These are phyloP conservation scores for Wickerhamomyces sp. DNA, from an alignment of 1,139 yeast species.

Conservation along the genomic window DNA sequence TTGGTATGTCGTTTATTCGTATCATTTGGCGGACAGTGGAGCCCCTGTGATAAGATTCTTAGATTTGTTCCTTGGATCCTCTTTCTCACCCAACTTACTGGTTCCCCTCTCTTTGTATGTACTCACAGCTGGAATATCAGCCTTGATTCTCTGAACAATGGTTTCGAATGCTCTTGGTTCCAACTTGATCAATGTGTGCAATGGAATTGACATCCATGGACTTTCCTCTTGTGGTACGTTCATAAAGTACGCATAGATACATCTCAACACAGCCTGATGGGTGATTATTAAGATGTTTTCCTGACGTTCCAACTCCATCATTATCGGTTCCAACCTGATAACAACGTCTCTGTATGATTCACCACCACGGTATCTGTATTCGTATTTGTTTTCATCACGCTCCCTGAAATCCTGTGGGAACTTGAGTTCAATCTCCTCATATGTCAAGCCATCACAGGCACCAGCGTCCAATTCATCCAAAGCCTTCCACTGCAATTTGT, in stretches of 20 bases:
- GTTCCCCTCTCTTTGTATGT: conserved; percentile 95
- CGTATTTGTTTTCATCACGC: conserved; percentile 92
- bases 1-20: not conserved
- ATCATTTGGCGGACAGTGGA: conserved; percentile 12
- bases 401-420: conserved; percentile 96
- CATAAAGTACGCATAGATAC: conserved; percentile 97
- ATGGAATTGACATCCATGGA: conserved; percentile 99
- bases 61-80: conserved; percentile 20
- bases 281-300: conserved; percentile 94
- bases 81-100: conserved; percentile 63
- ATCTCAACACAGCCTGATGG: conserved; percentile 94
- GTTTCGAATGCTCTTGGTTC: conserved; percentile 95
- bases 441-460: conserved; percentile 91
- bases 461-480: conserved; percentile 97
- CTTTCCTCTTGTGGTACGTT: conserved; percentile 95
- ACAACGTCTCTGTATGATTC: conserved; percentile 96
- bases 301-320: conserved; percentile 96
- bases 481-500: conserved; percentile 92
- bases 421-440: conserved; percentile 74
- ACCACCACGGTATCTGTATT: conserved; percentile 94
- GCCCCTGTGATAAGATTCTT: conserved; percentile 30
- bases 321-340: conserved; percentile 88
- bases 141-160: conserved; percentile 80
- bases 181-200: conserved; percentile 87
- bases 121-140: conserved; percentile 95